Conservation (phyloP, 2,329 filamentous ascomycete genomes). For the Fusarium sp. region DNA sequence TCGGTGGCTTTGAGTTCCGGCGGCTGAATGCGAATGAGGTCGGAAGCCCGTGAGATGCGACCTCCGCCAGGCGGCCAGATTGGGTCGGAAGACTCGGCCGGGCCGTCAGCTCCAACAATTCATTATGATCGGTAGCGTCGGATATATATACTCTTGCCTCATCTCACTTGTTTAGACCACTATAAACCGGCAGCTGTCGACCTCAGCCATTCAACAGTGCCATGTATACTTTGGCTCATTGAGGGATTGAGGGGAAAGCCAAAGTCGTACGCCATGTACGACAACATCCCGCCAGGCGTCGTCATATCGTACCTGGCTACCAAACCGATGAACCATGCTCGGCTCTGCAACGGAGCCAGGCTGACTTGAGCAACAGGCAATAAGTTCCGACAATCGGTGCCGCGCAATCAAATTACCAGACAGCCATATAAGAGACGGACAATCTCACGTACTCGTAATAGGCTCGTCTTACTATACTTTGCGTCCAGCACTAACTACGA, state of each 20-base stretch:
- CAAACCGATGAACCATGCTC: constrained; percentile 2
- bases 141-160: constrained; percentile 7
- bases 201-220: neutral
- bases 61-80: constrained; percentile 4
- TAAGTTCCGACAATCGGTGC: constrained; percentile 14
- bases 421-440: neutral
- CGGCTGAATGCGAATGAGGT: constrained; percentile 11
- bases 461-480: neutral
- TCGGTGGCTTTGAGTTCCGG: constrained; percentile 24
- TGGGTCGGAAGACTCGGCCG: constrained; percentile 20
- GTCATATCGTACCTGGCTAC: constrained; percentile 33
- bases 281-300: constrained; percentile 14
- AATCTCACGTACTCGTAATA: constrained; percentile 6
- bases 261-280: constrained; percentile 14
- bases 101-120: neutral
- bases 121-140: constrained; percentile 3
- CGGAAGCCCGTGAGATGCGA: constrained; percentile 4
- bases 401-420: constrained; percentile 8
- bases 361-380: constrained; percentile 30
- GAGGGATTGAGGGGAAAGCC: neutral
- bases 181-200: no score
- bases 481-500: neutral
- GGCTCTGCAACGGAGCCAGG: neutral
- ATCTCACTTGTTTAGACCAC: neutral
- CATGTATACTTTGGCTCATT: neutral